Percentiles rank a stretch among this genome's conserved stretches.
Evolutionary conservation across 1,284 basidiomycete genomes (phyloP).

Genomic region (Fomitopsis schrenkii): DNA sequence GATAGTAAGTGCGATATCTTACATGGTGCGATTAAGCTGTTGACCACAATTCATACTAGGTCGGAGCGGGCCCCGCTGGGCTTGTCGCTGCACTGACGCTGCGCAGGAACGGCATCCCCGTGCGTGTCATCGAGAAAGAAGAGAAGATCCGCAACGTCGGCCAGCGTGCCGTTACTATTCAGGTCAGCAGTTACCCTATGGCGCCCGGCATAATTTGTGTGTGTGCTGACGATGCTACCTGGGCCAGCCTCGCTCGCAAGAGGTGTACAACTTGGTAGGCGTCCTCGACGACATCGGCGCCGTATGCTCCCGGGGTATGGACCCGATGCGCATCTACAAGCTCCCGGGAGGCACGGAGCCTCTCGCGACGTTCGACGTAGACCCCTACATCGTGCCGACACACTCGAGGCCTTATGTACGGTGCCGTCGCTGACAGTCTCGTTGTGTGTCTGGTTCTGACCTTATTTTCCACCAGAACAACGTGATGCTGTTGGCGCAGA

Average conservation of each 20-base stretch:
- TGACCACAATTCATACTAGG: constrained; percentile 7
- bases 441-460: not conserved
- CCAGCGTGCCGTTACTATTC: constrained; percentile 24
- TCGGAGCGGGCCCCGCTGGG: constrained; percentile 22
- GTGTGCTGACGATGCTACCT: too few species aligned
- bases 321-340: constrained; percentile 12
- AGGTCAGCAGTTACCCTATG: constrained; percentile 12
- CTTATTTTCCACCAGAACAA: not conserved
- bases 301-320: not conserved
- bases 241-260: constrained; percentile 15
- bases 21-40: too few species aligned
- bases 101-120: constrained; percentile 19
- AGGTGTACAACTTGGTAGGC: constrained; percentile 19
- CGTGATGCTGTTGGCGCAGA: constrained; percentile 22
- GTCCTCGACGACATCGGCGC: constrained; percentile 10
- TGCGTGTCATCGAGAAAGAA: constrained; percentile 34
- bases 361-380: constrained; percentile 8
- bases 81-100: constrained; percentile 20
- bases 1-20: too few species aligned
- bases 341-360: constrained; percentile 15
- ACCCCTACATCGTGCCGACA: constrained; percentile 5
- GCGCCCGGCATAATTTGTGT: too few species aligned
- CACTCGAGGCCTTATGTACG: constrained; percentile 20
- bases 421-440: constrained; percentile 1
- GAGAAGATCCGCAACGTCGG: constrained; percentile 12